Evolutionary conservation across 495 filamentous ascomycete genomes (phyloP).

Genomic region (Talaromyces nanjingensis): DNA sequence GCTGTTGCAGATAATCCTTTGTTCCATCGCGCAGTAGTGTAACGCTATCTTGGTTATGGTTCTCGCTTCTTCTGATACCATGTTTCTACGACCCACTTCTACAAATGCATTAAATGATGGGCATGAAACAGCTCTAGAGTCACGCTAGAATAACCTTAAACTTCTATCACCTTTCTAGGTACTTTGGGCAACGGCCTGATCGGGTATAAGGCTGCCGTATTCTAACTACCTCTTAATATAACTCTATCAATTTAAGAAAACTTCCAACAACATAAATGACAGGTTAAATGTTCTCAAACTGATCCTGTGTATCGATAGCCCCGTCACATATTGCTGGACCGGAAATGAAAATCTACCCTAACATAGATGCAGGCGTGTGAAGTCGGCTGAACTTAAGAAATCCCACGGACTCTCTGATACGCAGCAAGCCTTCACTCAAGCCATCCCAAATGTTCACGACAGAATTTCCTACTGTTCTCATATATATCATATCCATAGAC

Average conservation of each 20-base stretch:
- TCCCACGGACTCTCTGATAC: background rate
- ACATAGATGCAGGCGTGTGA: background rate
- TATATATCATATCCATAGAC: constrained; percentile 11
- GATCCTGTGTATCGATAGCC: background rate
- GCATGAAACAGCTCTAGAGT: background rate
- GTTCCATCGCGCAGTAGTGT: background rate
- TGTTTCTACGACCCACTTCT: background rate
- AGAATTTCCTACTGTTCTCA: background rate
- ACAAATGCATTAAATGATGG: background rate
- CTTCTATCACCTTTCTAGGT: background rate
- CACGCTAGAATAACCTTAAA: background rate
- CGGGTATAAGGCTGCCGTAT: background rate
- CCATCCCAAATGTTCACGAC: background rate
- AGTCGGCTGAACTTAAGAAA: background rate
- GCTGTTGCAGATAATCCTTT: background rate
- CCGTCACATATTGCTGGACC: background rate
- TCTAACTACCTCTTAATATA: background rate
- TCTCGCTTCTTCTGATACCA: background rate
- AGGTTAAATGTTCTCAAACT: background rate
- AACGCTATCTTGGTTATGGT: background rate
- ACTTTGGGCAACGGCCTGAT: background rate
- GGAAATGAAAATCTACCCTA: background rate
- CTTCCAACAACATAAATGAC: background rate
- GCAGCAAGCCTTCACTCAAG: background rate
- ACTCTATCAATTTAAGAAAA: background rate